A percentile compares a stretch with the other conserved stretches of the same genome.
phyloP scores from a whole-genome alignment of 495 filamentous ascomycete species.

The Penicillium subrubescens region DNA sequence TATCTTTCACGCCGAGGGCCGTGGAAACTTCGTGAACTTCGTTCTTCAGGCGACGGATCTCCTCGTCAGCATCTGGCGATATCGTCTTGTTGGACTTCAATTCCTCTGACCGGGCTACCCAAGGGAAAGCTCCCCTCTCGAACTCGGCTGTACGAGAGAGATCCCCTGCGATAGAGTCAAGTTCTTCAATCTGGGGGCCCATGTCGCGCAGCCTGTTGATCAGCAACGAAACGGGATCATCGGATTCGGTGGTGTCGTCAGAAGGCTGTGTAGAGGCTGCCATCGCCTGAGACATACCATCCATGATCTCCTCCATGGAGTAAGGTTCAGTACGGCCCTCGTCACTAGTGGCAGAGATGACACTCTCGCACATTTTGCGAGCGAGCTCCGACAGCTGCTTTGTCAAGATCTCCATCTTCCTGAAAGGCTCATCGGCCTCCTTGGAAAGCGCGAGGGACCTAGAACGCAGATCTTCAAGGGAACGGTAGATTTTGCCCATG shows the following conservation, averaged over 20 bases:
- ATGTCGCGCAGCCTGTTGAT: constrained; percentile 64
- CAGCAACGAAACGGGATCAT: constrained; percentile 70
- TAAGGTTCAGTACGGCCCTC: constrained; percentile 72
- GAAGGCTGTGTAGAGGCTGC: constrained; percentile 29
- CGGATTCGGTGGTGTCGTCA: constrained; percentile 44
- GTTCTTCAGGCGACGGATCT: constrained; percentile 72
- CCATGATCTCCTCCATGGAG: constrained; percentile 65
- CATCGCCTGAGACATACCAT: constrained; percentile 60
- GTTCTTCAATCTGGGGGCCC: constrained; percentile 67
- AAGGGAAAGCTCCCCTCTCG: constrained; percentile 72
- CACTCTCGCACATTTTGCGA: constrained; percentile 64
- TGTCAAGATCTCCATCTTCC: constrained; percentile 62
- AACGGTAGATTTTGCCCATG: constrained; percentile 73
- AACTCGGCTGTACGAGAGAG: constrained; percentile 83
- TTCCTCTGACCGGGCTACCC: constrained; percentile 79
- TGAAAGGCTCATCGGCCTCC: constrained; percentile 55
- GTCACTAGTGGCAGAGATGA: constrained; percentile 67
- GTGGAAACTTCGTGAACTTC: constrained; percentile 64
- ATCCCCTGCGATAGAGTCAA: constrained; percentile 72
- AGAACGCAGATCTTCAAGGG: constrained; percentile 75
- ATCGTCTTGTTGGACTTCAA: constrained; percentile 75
- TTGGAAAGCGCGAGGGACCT: constrained; percentile 74
- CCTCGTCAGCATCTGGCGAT: constrained; percentile 78
- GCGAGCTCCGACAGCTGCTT: constrained; percentile 68
- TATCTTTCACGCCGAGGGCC: constrained; percentile 81